Evolutionary conservation across 331 rosid species (phyloP).

Genomic region (Arachis monticola): DNA sequence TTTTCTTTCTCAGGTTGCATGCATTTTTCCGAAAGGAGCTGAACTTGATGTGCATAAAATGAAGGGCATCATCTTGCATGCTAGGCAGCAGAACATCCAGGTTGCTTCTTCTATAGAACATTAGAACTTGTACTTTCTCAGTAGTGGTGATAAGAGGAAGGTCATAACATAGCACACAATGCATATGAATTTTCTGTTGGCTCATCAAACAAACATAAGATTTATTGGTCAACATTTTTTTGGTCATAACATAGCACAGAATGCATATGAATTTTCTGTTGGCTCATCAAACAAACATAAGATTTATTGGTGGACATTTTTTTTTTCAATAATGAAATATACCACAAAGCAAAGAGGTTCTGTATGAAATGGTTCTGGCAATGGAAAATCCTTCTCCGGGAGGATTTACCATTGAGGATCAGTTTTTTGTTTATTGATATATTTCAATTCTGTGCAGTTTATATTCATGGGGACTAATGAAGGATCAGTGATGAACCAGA

Average conservation of each 20-base stretch:
- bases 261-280: conserved; percentile 17
- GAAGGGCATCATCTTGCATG: conserved; percentile 53
- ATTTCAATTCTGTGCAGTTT: conserved; percentile 59
- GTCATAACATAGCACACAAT: conserved; percentile 10
- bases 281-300: conserved; percentile 11
- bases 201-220: conserved; percentile 12
- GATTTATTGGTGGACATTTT: conserved; percentile 16
- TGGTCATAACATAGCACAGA: background rate
- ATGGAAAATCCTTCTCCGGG: conserved; percentile 24
- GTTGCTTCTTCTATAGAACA: conserved; percentile 50
- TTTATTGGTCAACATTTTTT: conserved; percentile 17
- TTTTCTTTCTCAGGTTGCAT: conserved; percentile 70
- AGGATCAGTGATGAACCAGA: conserved; percentile 42
- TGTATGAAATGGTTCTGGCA: conserved; percentile 22
- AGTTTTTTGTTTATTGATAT: conserved; percentile 28
- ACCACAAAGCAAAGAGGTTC: conserved; percentile 27
- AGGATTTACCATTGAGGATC: conserved; percentile 31
- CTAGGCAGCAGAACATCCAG: conserved; percentile 59
- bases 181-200: conserved; percentile 13
- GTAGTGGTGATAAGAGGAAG: background rate
- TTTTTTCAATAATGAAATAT: conserved; percentile 18
- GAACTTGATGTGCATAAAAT: conserved; percentile 57
- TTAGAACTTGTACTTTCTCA: too few species aligned
- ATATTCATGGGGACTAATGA: conserved; percentile 57
- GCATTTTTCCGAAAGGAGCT: conserved; percentile 55